phyloP scores from a whole-genome alignment of 345 rosid genomes.

The Diplotaxis tenuifolia region DNA sequence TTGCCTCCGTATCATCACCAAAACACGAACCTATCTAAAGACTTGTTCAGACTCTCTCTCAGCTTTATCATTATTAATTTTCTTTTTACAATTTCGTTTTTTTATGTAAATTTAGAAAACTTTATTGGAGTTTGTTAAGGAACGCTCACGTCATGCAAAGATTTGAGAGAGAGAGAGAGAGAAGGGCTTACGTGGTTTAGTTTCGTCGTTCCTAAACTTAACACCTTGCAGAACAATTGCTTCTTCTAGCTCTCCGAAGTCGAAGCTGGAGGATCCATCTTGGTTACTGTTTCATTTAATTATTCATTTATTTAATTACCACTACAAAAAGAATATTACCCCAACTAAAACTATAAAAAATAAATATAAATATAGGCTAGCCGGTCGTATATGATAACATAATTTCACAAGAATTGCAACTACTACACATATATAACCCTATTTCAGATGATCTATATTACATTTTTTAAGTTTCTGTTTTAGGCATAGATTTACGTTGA shows the following conservation, averaged over 20 bases:
- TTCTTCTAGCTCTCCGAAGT: conserved; percentile 97
- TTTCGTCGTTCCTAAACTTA: conserved; percentile 74
- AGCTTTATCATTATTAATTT: conserved; percentile 16
- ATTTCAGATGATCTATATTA: not conserved
- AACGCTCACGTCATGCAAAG: conserved; percentile 56
- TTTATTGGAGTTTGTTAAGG: conserved; percentile 49
- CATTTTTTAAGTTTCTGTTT: conserved; percentile 14
- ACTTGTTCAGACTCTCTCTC: conserved; percentile 47
- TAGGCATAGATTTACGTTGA: conserved; percentile 14
- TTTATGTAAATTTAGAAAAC: conserved; percentile 12
- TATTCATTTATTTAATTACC: not conserved
- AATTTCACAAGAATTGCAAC: not conserved
- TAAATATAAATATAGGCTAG: not conserved
- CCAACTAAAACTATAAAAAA: not conserved
- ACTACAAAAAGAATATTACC: conserved; percentile 18
- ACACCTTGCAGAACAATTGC: conserved; percentile 92
- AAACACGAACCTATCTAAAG: conserved; percentile 51
- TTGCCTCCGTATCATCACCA: conserved; percentile 61
- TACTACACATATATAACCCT: not conserved
- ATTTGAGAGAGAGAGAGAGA: no score
- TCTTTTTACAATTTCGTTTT: not conserved
- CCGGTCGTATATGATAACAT: not conserved
- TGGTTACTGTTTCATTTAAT: conserved; percentile 52
- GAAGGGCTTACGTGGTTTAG: conserved; percentile 59
- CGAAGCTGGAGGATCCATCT: conserved; percentile 71